phyloP scores from a whole-genome alignment of 2,329 filamentous ascomycete species.

The Teratosphaeria gauchensis region DNA sequence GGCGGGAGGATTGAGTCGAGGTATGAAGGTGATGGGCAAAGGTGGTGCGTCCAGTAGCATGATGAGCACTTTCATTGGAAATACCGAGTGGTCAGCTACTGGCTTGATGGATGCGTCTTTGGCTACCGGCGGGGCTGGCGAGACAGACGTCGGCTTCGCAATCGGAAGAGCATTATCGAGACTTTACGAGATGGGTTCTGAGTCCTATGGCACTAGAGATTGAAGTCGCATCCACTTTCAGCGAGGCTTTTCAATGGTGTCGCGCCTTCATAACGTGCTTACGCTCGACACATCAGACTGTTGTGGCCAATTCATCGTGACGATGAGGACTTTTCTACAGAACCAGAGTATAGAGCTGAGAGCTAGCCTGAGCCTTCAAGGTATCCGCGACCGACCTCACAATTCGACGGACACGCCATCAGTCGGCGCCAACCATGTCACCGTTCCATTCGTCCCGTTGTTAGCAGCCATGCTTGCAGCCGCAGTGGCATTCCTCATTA shows the following conservation, averaged over 20 bases:
- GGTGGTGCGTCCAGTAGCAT: slow-evolving; percentile 19
- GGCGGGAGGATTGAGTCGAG: slow-evolving; percentile 3
- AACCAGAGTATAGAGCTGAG: background rate
- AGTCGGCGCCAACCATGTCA: background rate
- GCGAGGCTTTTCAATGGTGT: too few species aligned
- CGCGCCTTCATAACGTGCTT: too few species aligned
- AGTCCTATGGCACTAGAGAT: background rate
- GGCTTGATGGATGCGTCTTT: slow-evolving; percentile 16
- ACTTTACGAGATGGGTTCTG: slow-evolving; percentile 20
- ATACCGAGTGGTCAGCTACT: slow-evolving; percentile 21
- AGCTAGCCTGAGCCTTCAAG: background rate
- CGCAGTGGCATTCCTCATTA: slow-evolving; percentile 5
- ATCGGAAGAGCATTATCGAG: slow-evolving; percentile 19
- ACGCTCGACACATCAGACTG: background rate
- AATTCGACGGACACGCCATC: background rate
- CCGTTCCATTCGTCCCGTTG: background rate
- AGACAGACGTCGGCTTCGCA: slow-evolving; percentile 22
- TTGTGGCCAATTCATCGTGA: background rate
- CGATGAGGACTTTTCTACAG: background rate
- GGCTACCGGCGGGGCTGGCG: slow-evolving; percentile 20
- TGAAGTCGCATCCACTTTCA: background rate
- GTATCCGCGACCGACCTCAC: background rate
- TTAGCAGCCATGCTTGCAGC: background rate
- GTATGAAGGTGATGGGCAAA: slow-evolving; percentile 17
- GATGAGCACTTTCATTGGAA: slow-evolving; percentile 22